Conservation (phyloP, 805 yeast species). For the Myxozyma mucilagina region DNA sequence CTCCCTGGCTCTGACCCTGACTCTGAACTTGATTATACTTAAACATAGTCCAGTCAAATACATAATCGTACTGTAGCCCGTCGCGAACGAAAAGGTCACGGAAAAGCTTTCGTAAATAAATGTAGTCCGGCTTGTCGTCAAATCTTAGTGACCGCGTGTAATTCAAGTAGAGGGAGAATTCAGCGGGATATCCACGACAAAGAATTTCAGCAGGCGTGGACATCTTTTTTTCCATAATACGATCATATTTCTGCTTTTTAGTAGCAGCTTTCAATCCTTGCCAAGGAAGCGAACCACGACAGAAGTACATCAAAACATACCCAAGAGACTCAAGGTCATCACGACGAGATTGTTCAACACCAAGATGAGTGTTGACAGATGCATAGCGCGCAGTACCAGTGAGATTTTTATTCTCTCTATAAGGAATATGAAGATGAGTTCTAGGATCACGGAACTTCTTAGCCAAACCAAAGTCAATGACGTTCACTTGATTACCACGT, state of each 20-base stretch:
- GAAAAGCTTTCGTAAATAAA: constrained; percentile 81
- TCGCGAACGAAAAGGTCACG: constrained; percentile 86
- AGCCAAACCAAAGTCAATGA: constrained; percentile 91
- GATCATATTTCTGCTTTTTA: constrained; percentile 93
- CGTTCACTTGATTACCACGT: constrained; percentile 92
- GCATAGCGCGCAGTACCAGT: constrained; percentile 99
- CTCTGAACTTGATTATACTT: constrained; percentile 53
- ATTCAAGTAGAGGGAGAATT: constrained; percentile 81
- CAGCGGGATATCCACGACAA: constrained; percentile 89
- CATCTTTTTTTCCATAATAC: constrained; percentile 93
- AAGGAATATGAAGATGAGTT: constrained; percentile 91
- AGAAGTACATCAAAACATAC: constrained; percentile 88
- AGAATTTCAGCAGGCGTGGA: constrained; percentile 81
- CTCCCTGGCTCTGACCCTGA: constrained; percentile 6
- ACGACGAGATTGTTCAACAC: constrained; percentile 94
- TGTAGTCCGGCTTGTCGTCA: constrained; percentile 95
- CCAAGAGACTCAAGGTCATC: constrained; percentile 96
- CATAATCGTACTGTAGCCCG: constrained; percentile 87
- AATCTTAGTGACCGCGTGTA: constrained; percentile 88
- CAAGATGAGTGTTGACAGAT: constrained; percentile 90
- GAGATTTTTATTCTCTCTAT: constrained; percentile 91
- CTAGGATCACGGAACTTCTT: constrained; percentile 93
- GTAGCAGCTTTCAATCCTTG: constrained; percentile 97
- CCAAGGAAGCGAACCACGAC: constrained; percentile 97
- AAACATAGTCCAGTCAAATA: constrained; percentile 95